Base-by-base conservation (phyloP, 1,284 basidiomycete species). In the Ustilago trichophora region DNA sequence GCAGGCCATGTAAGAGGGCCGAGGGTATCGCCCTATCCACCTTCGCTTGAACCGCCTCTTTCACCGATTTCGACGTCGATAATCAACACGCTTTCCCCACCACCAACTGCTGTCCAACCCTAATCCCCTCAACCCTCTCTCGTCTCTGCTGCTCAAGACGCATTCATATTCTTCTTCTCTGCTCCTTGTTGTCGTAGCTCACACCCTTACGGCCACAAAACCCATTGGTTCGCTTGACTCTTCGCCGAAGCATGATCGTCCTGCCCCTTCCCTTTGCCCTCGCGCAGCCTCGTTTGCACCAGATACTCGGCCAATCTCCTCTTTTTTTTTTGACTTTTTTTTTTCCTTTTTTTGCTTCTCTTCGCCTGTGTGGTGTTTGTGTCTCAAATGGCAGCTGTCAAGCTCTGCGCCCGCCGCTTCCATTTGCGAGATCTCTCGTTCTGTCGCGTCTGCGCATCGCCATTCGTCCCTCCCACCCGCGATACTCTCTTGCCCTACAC, bases 321-420 rank as follows among this genome's bases (percentile, higher is more conserved):
- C n/a, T n/a, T n/a, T n/a, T n/a, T n/a, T n/a, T n/a, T n/a, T n/a
- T n/a, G n/a, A n/a, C n/a, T n/a, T 7, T 29, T 29, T 8, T 13
- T 8, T 29, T 7, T 7, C 27, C 27, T 29, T 7, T 34, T 25
- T 12, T 22, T 36, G 18, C 18, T n/a, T 4, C 15, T 22, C 22
- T 26, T 26, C 36, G 31, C 15, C 35, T 33, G 22, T 27, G 11
- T 19, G n/a, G n/a, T 29, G 27, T 29, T 29, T 29, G 27, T 29
- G 27, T 13, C 13, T 29, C 27, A 8, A 29, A 8, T 52, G 60
- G 34, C 60, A 57, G 53, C 60, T 63, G 52, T 63, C 59, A 56
- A 56, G 40, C 27, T 47, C 44, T 52, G 59, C 59, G 32, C 35
- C 38, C 34, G 47, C 47, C 58, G 37, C 32, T 35, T 44, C 32